Evolutionary conservation across 495 filamentous ascomycete genomes (phyloP), one percentile per base, ranked within the genome.

Genomic region (Hypoxylon trugodes): DNA sequence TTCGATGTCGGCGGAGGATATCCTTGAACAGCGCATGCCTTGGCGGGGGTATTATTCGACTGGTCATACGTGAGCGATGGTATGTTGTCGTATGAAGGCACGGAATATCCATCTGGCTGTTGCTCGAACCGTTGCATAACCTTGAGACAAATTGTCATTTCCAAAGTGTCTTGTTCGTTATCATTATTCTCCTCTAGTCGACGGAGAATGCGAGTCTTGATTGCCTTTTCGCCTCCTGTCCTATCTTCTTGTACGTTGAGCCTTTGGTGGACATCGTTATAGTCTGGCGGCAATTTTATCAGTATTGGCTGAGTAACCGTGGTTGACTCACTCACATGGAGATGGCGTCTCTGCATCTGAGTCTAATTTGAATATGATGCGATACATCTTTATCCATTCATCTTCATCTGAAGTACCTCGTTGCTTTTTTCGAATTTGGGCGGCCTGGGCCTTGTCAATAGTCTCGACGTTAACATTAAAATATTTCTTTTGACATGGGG

Each of bases 301-400:
- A 41, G 49, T 41, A 26, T 21, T 13, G 12, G 22, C 9, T 24
- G 51, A 18, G 13, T 21, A 26, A n/a, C 37, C 1, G n/a, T 45
- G 1, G 16, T n/a, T 8, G 13, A 15, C 7, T 8, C 7, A 63
- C 64, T 57, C 28, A 67, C 64, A 68, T 1, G 65, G 65, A 13
- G 40, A 64, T 16, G 65, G 65, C 22, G 59, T 62, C 19, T 68
- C 47, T 16, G 32, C 16, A 10, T 40, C 24, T 4, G 38, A 7
- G 13, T 54, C 52, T 1, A 64, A 16, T 26, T 43, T 52, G 49
- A 68, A 68, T 46, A 68, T 59, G 40, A 36, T 49, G n/a, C 46
- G 46, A 15, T 68, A 68, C 0, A 68, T 57, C 10, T 62, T 33
- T 5, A 32, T 26, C 65, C 65, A 68, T 15, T 64, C 64, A 30